Base-by-base conservation (phyloP, 306 rosid genomes). In the Sphenostylis stenocarpa region DNA sequence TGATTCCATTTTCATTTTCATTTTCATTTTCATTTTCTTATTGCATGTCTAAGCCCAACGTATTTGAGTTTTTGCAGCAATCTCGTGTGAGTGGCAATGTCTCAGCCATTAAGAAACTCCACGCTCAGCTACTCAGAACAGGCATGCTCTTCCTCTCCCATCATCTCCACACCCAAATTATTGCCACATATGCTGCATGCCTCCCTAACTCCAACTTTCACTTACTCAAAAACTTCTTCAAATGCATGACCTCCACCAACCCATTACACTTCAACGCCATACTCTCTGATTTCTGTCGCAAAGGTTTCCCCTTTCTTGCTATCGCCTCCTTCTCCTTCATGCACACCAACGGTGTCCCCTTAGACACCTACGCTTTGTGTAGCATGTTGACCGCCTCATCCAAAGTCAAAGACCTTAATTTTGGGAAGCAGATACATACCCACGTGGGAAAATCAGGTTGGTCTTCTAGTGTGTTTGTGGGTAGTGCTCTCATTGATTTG, bases 401-500 rank as follows among this genome's bases (percentile, higher is more conserved):
- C 16, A 76, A 80, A 81, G 21, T 87, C 29, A 78, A 62, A 75
- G 73, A 87, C 53, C 70, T 66, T 26, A 36, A 39, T 29, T 87
- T 86, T 56, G 90, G 89, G 41, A 83, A 70, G 62, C 88, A 84
- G 84, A 67, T 88, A 56, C 97, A 92, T 44, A 86, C 88, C 73
- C 53, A 73, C 31, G 85, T 83, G 23, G 72, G 17, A 17, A 90
- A 90, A 80, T 85, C 90, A 39, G 93, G 96, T 31, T 92, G 93
- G 91, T 79, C 17, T 44, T 81, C 87, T 12, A 92, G 93, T 80
- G 91, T 88, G 28, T 90, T 87, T 75, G 86, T 92, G 67, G 97
- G 90, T n/a, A 84, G 93, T 86, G 96, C 96, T 84, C 72, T 92
- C 11, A 77, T 90, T 43, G 86, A 81, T 62, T 10, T 84, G 61